These are phyloP conservation scores for Aspergillus sp. DNA, from an alignment of 2,329 filamentous ascomycete genomes.

Conservation along the genomic window DNA sequence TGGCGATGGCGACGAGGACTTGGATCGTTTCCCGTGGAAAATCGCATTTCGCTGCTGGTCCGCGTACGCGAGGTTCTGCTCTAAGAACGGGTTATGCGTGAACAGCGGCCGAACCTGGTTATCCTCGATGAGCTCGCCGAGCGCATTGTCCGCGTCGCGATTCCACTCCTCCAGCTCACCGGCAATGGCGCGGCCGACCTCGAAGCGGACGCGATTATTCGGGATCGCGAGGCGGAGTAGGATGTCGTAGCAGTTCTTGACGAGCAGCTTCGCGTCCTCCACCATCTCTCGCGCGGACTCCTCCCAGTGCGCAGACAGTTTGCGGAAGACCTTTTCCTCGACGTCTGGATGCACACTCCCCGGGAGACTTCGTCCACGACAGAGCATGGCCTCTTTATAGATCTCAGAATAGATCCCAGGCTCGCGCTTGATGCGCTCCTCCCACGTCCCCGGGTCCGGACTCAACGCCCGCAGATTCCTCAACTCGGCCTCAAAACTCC, in stretches of 20 bases:
- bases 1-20: too few relatives aligned
- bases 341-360: slow-evolving; percentile 22
- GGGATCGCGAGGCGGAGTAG: slow-evolving; percentile 18
- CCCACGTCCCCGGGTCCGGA: background rate
- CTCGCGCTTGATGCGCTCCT: background rate
- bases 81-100: slow-evolving; percentile 2
- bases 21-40: background rate
- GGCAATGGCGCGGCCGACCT: slow-evolving; percentile 12
- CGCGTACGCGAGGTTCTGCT: background rate
- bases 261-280: slow-evolving; percentile 8
- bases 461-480: background rate
- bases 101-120: slow-evolving; percentile 14
- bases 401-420: slow-evolving; percentile 12
- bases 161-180: slow-evolving; percentile 15
- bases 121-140: slow-evolving; percentile 19
- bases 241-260: slow-evolving; percentile 11
- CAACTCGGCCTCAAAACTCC: background rate
- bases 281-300: slow-evolving; percentile 1
- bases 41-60: background rate
- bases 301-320: slow-evolving; percentile 19
- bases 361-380: slow-evolving; percentile 18
- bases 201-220: slow-evolving; percentile 18
- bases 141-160: slow-evolving; percentile 9
- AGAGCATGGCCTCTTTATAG: slow-evolving; percentile 18
- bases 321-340: slow-evolving; percentile 18